Base-by-base conservation (phyloP, 2,329 filamentous ascomycete species). In the Rhynchosporium agropyri region DNA sequence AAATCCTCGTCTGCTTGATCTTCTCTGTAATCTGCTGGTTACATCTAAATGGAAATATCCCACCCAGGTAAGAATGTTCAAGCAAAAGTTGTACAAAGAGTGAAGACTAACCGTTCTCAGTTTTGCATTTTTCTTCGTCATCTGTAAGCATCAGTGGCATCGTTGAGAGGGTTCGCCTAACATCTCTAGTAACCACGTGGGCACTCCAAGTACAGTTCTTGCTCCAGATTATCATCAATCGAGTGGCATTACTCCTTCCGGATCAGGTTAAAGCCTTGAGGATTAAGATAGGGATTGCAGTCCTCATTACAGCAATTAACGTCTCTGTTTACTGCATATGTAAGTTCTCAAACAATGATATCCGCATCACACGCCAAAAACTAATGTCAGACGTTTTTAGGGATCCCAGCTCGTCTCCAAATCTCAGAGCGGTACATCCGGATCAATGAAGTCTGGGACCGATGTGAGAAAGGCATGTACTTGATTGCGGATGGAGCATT, bases 201-300 rank as follows among this genome's bases (percentile, higher is more conserved):
- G 74, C 59, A 67, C 76, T 61, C 63, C 79, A 64, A 80, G 80
- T 83, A 13, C 82, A 84, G 63, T 73, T 83, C 1, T 68, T 84
- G 1, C 77, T 83, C 73, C 81, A 84, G 66, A 84, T 84, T 53
- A 83, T 84, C 66, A 79, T 83, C 70, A 84, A 84, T 67, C 78
- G 82, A 59, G 79, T 83, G 28, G 76, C 78, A 0, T 76, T 84
- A 45, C 78, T 84, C 42, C 76, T 79, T 12, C 76, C 80, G 13
- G 73, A 78, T 49, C 74, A 73, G 29, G 71, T 68, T 0, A 77
- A 76, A 1, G 76, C 79, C 6, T 31, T 57, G 0, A 72, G 68
- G 13, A 66, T 84, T 33, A 83, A 84, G 73, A 75, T 80, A 0
- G 60, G 15, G 15, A 63, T 68, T 15, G 68, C 68, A 4, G 45